Evolutionary conservation across 1,284 basidiomycete species (phyloP).

Genomic region (Inonotus obliquus): DNA sequence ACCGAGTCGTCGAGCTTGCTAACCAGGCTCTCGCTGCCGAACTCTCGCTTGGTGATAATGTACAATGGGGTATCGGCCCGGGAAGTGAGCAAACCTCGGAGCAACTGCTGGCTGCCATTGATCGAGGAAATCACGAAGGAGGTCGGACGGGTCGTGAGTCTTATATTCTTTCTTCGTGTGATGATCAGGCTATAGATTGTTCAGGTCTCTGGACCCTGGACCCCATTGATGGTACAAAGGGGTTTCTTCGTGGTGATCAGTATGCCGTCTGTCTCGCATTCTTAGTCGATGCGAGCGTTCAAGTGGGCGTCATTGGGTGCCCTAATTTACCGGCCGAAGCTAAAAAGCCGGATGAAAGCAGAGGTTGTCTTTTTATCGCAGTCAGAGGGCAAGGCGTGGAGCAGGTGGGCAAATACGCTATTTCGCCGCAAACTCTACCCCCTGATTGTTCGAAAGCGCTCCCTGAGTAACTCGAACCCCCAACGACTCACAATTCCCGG

Average conservation of each 20-base stretch:
- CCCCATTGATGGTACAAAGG: conserved; percentile 91
- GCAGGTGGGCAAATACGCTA: conserved; percentile 44
- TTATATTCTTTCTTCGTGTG: conserved; percentile 7
- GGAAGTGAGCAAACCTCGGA: conserved; percentile 43
- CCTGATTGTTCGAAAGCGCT: conserved; percentile 10
- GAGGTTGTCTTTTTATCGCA: conserved; percentile 82
- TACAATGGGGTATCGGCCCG: conserved; percentile 65
- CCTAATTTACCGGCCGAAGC: conserved; percentile 82
- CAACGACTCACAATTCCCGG: conserved; percentile 45
- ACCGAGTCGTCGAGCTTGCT: conserved; percentile 78
- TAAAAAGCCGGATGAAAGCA: conserved; percentile 51
- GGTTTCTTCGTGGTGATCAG: conserved; percentile 94
- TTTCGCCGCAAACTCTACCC: not conserved
- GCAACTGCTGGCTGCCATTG: conserved; percentile 80
- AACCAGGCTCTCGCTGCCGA: conserved; percentile 72
- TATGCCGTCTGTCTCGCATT: conserved; percentile 96
- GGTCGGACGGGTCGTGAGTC: conserved; percentile 73
- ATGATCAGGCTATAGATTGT: conserved; percentile 29
- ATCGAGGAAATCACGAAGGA: conserved; percentile 80
- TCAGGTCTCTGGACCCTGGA: conserved; percentile 88
- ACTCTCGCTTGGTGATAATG: conserved; percentile 45
- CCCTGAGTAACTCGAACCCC: conserved; percentile 39
- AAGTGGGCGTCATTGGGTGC: conserved; percentile 92
- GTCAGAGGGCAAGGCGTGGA: conserved; percentile 78
- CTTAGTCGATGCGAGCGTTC: conserved; percentile 79